These are phyloP conservation scores for Rhodotorula babjevae DNA, from an alignment of 768 basidiomycete species.

Conservation along the genomic window DNA sequence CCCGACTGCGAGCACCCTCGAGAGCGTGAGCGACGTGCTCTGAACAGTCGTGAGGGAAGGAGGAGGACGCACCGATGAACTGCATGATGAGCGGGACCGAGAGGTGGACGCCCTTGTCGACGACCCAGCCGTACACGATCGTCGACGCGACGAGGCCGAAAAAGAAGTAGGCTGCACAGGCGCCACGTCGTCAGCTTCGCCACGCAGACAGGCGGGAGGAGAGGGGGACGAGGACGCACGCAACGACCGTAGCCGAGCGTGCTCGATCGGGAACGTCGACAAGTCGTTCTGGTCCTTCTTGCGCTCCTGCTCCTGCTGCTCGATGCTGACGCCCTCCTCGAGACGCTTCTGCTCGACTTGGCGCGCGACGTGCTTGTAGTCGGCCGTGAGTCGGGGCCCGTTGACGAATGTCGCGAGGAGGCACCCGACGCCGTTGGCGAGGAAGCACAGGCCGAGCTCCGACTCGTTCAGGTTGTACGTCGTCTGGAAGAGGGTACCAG, in stretches of 20 bases:
- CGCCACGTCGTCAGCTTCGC: no score
- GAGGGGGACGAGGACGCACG: conserved; percentile 26
- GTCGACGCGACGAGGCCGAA: conserved; percentile 21
- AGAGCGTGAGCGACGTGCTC: no score
- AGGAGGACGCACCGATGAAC: conserved; percentile 40
- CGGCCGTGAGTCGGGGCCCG: conserved; percentile 63
- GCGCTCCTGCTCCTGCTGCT: conserved; percentile 33
- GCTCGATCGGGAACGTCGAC: conserved; percentile 39
- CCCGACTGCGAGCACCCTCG: conserved; percentile 7
- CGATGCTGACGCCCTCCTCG: conserved; percentile 4
- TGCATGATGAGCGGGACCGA: conserved; percentile 44
- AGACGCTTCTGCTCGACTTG: conserved; percentile 34
- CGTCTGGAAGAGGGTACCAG: conserved; percentile 59
- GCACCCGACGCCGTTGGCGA: conserved; percentile 70
- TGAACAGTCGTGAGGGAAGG: neutral
- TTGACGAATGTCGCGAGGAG: conserved; percentile 57
- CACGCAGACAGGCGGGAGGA: neutral
- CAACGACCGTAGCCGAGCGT: conserved; percentile 43
- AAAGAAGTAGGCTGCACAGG: conserved; percentile 30
- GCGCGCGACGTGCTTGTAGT: conserved; percentile 55
- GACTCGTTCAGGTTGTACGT: conserved; percentile 62
- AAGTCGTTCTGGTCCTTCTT: conserved; percentile 41
- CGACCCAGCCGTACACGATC: conserved; percentile 44
- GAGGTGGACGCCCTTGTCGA: conserved; percentile 41
- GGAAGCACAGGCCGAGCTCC: conserved; percentile 69